Evolutionary conservation across 1,139 yeast genomes (phyloP), one percentile per base, ranked within the genome.

Genomic region (Scheffersomyces cryptocercus): DNA sequence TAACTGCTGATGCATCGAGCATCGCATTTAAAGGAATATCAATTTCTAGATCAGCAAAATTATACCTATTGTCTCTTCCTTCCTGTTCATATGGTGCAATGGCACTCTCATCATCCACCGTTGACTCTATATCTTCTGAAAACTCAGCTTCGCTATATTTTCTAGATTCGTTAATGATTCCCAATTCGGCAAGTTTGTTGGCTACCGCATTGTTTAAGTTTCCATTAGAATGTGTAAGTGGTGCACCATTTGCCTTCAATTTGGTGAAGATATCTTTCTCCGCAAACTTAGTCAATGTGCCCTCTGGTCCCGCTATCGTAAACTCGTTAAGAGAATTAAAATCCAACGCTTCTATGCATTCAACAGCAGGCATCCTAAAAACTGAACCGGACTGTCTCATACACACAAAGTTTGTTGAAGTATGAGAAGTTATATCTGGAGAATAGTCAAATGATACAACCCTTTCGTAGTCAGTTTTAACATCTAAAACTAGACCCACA

Each of bases 321-420:
- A 89, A 68, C 41, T 87, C 89, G 58, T 89, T 89, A 52, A 72
- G 77, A 0, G 93, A 82, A 53, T 84, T 88, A 62, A 90, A 87
- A 15, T 69, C 73, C 14, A 85, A 62, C 5, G 83, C 74, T 37
- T 82, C 82, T 30, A 85, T 82, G 41, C 86, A 80, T 59, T 88
- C 95, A 1, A 73, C 69, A 0, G 84, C 87, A 0, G 85, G 79
- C 93, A 88, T 88, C 47, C 88, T 72, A 63, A 87, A 90, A 0
- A 89, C 85, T 39, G 88, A 85, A 2, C 97, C 97, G 1, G 95
- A 85, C 57, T 88, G 95, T 50, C 96, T 72, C 86, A 90, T 86
- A 62, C 97, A 90, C 31, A 90, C 83, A 50, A 88, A 76, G 49
- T 70, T 68, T 33, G 80, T 77, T n/a, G 80, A 72, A 0, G 80